These are phyloP conservation scores for Smallanthus sonchifolius DNA, from an alignment of 129 eudicot genomes.

Conservation along the genomic window DNA sequence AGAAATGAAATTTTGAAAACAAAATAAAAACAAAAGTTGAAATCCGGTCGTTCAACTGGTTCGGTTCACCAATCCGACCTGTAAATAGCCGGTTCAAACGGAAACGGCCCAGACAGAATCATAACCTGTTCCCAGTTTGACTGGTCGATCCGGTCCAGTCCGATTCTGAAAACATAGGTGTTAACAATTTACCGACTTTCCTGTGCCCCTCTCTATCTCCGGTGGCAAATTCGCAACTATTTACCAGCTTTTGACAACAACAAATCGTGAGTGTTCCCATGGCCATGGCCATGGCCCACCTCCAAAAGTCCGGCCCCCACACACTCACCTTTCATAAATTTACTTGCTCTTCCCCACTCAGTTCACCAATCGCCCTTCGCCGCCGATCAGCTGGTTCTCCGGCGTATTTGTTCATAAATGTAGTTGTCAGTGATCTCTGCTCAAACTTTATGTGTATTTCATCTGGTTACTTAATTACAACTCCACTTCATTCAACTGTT, in stretches of 20 bases:
- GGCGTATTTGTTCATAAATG: conserved; percentile 16
- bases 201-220: too few relatives aligned
- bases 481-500: conserved; percentile 4
- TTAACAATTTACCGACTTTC: too few relatives aligned
- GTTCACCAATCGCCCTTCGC: conserved; percentile 19
- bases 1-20: too few relatives aligned
- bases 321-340: conserved; percentile 11
- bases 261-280: conserved; percentile 15
- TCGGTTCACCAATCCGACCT: too few relatives aligned
- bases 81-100: too few relatives aligned
- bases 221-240: conserved; percentile 12
- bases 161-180: too few relatives aligned
- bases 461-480: neutral
- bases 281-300: neutral
- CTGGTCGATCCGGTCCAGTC: too few relatives aligned
- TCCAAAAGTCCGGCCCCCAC: neutral
- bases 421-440: neutral
- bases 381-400: conserved; percentile 24
- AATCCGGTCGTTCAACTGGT: too few relatives aligned
- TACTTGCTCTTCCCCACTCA: neutral
- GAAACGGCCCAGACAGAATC: too few relatives aligned
- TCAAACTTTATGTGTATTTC: neutral
- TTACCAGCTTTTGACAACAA: conserved; percentile 21
- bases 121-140: too few relatives aligned
- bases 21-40: too few relatives aligned